These are phyloP conservation scores for Tulasnella sp. DNA, from an alignment of 768 basidiomycete genomes.

Conservation along the genomic window DNA sequence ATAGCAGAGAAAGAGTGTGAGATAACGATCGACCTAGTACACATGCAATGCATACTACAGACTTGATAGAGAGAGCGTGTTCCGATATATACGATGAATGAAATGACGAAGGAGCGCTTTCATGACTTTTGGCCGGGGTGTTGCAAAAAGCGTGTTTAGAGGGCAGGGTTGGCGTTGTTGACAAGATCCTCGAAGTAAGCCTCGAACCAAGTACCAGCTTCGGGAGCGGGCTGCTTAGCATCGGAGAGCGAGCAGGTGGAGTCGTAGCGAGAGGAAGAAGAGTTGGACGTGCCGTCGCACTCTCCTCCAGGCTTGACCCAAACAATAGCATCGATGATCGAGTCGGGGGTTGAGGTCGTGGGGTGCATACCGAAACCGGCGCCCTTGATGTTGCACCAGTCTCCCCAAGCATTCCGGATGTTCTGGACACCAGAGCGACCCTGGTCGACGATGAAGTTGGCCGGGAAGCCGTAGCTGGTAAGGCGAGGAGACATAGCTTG, in stretches of 20 bases:
- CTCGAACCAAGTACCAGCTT: conserved; percentile 15
- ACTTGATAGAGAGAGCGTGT: not conserved
- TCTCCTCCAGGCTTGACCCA: conserved; percentile 34
- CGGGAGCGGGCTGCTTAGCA: conserved; percentile 12
- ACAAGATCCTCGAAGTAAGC: conserved; percentile 13
- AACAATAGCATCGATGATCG: conserved; percentile 47
- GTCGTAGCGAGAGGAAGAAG: conserved; percentile 12
- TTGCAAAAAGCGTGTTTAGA: not conserved
- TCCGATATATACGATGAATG: not conserved
- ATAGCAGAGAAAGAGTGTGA: not conserved
- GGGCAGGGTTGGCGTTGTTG: conserved; percentile 9
- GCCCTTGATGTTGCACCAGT: conserved; percentile 58
- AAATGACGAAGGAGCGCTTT: not conserved
- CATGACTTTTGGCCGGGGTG: not conserved
- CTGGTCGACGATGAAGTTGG: conserved; percentile 51
- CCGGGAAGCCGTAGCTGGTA: conserved; percentile 24
- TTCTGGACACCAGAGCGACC: conserved; percentile 52
- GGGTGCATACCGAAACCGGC: conserved; percentile 53
- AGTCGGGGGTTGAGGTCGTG: conserved; percentile 40
- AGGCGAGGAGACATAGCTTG: conserved; percentile 25
- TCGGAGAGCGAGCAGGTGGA: conserved; percentile 10
- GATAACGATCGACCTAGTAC: not conserved
- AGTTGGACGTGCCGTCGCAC: conserved; percentile 9
- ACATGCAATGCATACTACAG: not conserved
- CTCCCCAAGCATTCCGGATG: conserved; percentile 48